These are phyloP conservation scores for Spongiforma sp. DNA, from an alignment of 1,284 basidiomycete species.

Conservation along the genomic window DNA sequence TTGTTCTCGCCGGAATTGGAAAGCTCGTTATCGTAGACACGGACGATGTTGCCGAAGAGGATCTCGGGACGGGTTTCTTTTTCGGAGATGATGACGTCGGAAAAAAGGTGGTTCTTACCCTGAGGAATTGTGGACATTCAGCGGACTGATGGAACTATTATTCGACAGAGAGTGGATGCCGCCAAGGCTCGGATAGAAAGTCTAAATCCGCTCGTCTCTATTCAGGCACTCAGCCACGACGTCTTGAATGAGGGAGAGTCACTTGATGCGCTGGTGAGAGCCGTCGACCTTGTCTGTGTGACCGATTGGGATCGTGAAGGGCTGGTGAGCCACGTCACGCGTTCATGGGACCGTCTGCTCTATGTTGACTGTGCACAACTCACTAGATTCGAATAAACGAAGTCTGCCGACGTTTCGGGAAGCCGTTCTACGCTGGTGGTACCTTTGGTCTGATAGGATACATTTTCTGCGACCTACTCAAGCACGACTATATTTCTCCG, in stretches of 20 bases:
- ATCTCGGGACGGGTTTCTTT: conserved; percentile 93
- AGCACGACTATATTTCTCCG: conserved; percentile 86
- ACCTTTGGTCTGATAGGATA: conserved; percentile 93
- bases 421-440: conserved; percentile 88
- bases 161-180: conserved; percentile 77
- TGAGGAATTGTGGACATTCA: conserved; percentile 43
- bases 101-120: conserved; percentile 62
- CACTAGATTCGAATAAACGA: conserved; percentile 78
- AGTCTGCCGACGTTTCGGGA: conserved; percentile 70
- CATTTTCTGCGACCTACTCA: conserved; percentile 91
- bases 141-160: conserved; percentile 33
- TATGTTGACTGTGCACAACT: conserved; percentile 17
- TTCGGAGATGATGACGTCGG: conserved; percentile 94
- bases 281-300: conserved; percentile 83
- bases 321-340: conserved; percentile 61
- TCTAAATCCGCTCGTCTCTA: conserved; percentile 90
- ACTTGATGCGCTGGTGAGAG: conserved; percentile 63
- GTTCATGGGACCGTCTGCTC: conserved; percentile 7
- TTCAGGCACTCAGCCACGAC: conserved; percentile 67
- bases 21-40: conserved; percentile 72
- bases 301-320: conserved; percentile 75
- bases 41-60: conserved; percentile 70
- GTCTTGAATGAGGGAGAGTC: conserved; percentile 54
- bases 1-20: conserved; percentile 80
- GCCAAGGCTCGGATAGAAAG: conserved; percentile 86